Evolutionary conservation across 179 eudicot species (phyloP), one percentile per base, ranked within the genome.

Genomic region (Silene coronaria): DNA sequence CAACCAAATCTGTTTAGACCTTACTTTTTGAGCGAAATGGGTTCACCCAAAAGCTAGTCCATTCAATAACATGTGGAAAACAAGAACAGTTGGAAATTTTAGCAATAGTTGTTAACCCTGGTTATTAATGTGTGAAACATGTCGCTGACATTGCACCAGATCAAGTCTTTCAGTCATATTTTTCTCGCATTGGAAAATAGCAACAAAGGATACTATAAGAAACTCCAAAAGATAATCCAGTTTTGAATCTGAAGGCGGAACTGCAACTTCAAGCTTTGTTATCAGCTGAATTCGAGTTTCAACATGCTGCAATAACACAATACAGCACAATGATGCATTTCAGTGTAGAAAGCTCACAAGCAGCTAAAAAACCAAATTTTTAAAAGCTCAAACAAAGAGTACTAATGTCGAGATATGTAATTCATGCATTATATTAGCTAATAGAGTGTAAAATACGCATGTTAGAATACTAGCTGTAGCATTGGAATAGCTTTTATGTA

Each of bases 261-360:
- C 80, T 26, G 78, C 82, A 75, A 78, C 88, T 77, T 70, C 85
- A 79, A 95, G 84, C 81, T 87, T 82, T 17, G 67, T 51, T 67
- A 95, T 88, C 79, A 89, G 91, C 77, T 89, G 87, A 75, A 91
- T 84, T 32, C 97, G 97, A 74, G 74, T 82, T 83, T 95, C 97
- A 76, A 95, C 96, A 84, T 38, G 91, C 99, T 95, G 89, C 23
- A 11, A 76, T 30, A 9, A 11, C 24, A 78, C 17, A 62, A 11
- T 13, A 45, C 8, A 19, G 26, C 42, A 26, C 32, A 27, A 45
- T 63, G 53, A 46, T 24, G 36, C 26, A 3, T 7, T 66, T 65
- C 8, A 26, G 13, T 28, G 4, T 21, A 71, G 64, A 12, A 63
- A 48, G 46, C 53, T n/a, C 42, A 57, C 53, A 21, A 5, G 27